Conservation (phyloP, 2,329 filamentous ascomycete species). For the Penicillium sp. region DNA sequence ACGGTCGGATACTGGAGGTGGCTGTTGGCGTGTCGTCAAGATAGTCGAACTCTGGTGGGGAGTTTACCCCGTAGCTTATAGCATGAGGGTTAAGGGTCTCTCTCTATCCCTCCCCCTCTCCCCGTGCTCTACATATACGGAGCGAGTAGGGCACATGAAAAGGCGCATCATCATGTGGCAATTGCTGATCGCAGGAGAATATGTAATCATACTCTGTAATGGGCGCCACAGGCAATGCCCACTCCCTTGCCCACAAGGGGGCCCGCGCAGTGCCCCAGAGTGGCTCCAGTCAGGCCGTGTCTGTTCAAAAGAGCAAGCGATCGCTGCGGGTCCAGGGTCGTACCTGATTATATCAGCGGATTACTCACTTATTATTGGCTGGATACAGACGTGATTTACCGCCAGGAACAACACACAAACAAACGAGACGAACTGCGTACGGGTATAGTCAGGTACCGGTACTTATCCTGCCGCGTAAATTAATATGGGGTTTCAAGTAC, state of each 20-base stretch:
- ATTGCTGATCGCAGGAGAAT: neutral
- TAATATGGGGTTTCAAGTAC: conserved; percentile 5
- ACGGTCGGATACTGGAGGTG: too few species aligned
- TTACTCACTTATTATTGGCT: conserved; percentile 3
- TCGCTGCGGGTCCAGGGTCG: conserved; percentile 15
- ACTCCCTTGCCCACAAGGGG: neutral
- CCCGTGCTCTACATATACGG: too few species aligned
- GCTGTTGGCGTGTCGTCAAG: too few species aligned
- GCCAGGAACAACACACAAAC: conserved; percentile 6
- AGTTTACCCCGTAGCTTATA: too few species aligned
- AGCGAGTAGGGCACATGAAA: too few species aligned
- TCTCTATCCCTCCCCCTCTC: too few species aligned
- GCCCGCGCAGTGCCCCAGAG: neutral
- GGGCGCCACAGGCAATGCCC: neutral
- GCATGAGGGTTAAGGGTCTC: too few species aligned
- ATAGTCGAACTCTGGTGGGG: too few species aligned
- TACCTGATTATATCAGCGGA: conserved; percentile 20
- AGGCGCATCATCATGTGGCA: neutral
- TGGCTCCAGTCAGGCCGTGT: conserved; percentile 16
- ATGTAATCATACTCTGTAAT: neutral
- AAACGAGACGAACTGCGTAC: neutral
- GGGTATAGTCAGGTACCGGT: neutral
- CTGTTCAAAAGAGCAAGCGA: conserved; percentile 19
- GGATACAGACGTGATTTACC: neutral
- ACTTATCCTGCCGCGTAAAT: neutral